Evolutionary conservation across 2,329 filamentous ascomycete genomes (phyloP).

Genomic region (Moelleriella libera): DNA sequence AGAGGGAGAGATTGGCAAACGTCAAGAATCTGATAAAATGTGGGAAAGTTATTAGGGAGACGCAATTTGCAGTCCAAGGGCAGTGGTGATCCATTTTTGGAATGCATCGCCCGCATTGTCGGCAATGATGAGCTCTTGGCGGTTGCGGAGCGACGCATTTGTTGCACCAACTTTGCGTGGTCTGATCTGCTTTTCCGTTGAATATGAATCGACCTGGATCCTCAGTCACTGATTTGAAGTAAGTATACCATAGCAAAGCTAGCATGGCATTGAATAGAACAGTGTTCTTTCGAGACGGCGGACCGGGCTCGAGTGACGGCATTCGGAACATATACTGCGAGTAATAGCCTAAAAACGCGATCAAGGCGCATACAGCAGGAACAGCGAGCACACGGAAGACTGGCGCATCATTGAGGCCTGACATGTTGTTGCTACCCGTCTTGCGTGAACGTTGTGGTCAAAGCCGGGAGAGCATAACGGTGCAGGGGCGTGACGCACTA

Average conservation of each 20-base stretch:
- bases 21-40: constrained; percentile 69
- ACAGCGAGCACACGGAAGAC: constrained; percentile 45
- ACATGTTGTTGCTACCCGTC: constrained; percentile 15
- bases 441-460: not conserved
- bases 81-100: constrained; percentile 82
- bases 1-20: constrained; percentile 53
- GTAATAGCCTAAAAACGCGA: constrained; percentile 55
- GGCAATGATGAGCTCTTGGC: constrained; percentile 69
- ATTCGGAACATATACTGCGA: constrained; percentile 58
- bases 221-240: constrained; percentile 45
- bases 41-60: constrained; percentile 68
- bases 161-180: constrained; percentile 48
- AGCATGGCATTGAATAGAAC: constrained; percentile 54
- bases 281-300: constrained; percentile 41
- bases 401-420: constrained; percentile 25
- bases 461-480: not conserved
- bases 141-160: constrained; percentile 66
- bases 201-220: constrained; percentile 41
- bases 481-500: not conserved
- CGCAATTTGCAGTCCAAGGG: constrained; percentile 74
- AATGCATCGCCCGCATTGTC: constrained; percentile 58
- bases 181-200: constrained; percentile 19
- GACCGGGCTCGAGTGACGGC: constrained; percentile 41
- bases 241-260: constrained; percentile 51
- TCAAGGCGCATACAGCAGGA: constrained; percentile 51